A percentile compares a stretch with the other conserved stretches of the same genome.
Evolutionary conservation across 2,329 filamentous ascomycete species (phyloP).

Genomic region (Nakataea oryzae): DNA sequence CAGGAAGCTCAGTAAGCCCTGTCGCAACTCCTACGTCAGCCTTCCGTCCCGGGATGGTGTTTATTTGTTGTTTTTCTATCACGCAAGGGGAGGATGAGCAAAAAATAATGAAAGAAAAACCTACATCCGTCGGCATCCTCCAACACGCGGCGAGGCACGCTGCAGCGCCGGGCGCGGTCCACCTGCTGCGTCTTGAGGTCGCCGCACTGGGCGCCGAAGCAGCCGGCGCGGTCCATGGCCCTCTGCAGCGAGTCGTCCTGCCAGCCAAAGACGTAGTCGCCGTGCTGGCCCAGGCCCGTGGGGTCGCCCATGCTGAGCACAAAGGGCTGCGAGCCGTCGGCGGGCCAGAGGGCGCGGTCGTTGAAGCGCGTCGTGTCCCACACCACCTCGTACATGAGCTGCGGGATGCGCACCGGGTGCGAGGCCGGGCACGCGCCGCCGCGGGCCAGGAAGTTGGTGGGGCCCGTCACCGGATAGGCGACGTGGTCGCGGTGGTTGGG

Average conservation of each 20-base stretch:
- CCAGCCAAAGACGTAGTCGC: constrained; percentile 29
- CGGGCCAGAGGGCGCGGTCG: constrained; percentile 23
- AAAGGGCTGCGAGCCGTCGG: constrained; percentile 26
- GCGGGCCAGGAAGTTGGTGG: constrained; percentile 27
- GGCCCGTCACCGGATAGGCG: constrained; percentile 25
- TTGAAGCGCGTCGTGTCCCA: constrained; percentile 31
- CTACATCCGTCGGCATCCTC: constrained; percentile 25
- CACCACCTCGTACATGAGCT: constrained; percentile 37
- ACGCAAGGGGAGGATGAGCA: neutral
- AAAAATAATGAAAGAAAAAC: constrained; percentile 8
- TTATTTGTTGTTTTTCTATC: no score
- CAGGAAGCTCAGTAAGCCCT: constrained; percentile 2
- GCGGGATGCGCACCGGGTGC: constrained; percentile 30
- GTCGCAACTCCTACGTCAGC: neutral
- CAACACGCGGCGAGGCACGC: constrained; percentile 17
- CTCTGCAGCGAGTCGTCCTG: constrained; percentile 24
- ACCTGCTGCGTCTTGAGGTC: constrained; percentile 22
- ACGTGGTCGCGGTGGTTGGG: constrained; percentile 34
- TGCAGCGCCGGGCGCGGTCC: constrained; percentile 17
- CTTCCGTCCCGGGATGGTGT: neutral
- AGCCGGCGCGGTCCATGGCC: constrained; percentile 27
- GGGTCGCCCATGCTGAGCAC: constrained; percentile 23
- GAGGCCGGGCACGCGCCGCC: constrained; percentile 26
- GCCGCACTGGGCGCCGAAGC: constrained; percentile 28
- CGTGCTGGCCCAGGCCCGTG: constrained; percentile 30